These are phyloP conservation scores for Escallonia herrerae DNA, from an alignment of 129 eudicot species.

Conservation along the genomic window DNA sequence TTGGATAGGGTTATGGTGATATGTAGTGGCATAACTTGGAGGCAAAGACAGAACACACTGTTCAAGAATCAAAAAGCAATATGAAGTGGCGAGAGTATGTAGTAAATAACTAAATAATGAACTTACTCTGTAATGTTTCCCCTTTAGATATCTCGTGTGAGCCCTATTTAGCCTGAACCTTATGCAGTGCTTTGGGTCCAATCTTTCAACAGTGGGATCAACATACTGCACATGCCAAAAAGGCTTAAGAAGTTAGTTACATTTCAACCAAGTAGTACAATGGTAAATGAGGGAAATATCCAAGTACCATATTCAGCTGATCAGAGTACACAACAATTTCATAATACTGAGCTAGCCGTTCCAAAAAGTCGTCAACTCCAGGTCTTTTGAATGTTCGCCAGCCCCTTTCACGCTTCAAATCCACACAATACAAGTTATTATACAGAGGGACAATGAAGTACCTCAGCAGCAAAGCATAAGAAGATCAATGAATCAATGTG, in stretches of 20 bases:
- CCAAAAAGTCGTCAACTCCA: constrained; percentile 83
- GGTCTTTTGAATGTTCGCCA: constrained; percentile 96
- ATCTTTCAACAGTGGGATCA: constrained; percentile 73
- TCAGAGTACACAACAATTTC: constrained; percentile 83
- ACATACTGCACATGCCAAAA: constrained; percentile 62
- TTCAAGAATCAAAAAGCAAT: too few species aligned
- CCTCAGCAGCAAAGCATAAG: background rate
- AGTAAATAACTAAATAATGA: too few species aligned
- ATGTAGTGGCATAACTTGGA: too few species aligned
- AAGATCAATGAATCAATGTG: constrained; percentile 4
- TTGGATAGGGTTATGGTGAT: too few species aligned
- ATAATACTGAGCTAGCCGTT: constrained; percentile 66
- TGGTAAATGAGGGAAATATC: background rate
- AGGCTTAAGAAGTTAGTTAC: too few species aligned
- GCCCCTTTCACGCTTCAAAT: constrained; percentile 80
- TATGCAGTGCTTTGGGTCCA: constrained; percentile 72
- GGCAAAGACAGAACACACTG: too few species aligned
- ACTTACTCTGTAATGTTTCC: constrained; percentile 88
- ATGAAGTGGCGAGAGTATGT: too few species aligned
- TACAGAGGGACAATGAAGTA: background rate
- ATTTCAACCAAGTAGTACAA: too few species aligned
- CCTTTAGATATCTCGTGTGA: constrained; percentile 76
- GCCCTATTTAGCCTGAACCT: constrained; percentile 64
- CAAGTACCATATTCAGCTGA: constrained; percentile 53
- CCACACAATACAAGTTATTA: constrained; percentile 5